Evolutionary conservation across 768 basidiomycete genomes (phyloP), one percentile per base, ranked within the genome.

Genomic region (Sporobolomyces pararoseus): DNA sequence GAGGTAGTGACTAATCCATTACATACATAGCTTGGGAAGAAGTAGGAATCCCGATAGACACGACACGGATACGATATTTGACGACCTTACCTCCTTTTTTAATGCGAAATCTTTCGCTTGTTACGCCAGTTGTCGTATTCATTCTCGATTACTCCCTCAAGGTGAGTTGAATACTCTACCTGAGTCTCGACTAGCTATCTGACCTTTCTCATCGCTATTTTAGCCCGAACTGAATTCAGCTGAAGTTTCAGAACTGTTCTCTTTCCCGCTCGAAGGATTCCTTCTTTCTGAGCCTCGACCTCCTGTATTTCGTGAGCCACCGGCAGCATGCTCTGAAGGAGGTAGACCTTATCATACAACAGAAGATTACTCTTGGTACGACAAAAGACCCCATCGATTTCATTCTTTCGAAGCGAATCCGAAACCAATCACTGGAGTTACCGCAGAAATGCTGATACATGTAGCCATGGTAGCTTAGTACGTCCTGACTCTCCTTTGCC

Each of bases 21-120:
- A n/a, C n/a, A n/a, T n/a, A n/a, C n/a, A 42, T 55, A 74, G 76
- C 76, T 7, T 75, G 55, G 39, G 76, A 77, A 51, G 76, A 77
- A 29, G 61, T 77, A 3, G 76, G 76, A 1, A 34, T 77, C 1
- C 75, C 75, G 0, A 67, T 75, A 19, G 63, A 70, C 29, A 62
- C 70, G 17, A 50, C 64, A 0, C 61, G 54, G 7, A 60, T 76
- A 14, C 75, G 73, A 16, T 73, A 73, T 57, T 64, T 77, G 32
- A 73, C 71, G n/a, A 42, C 67, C 0, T 51, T 77, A 12, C 75
- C 71, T 21, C 76, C 76, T 0, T 77, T 76, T n/a, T 68, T 75
- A 32, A 65, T 74, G 3, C 68, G 76, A 23, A 65, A 66, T 10
- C 63, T 63, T 14, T 58, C 72, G 42, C 71, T 77, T 29, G 70